phyloP scores from a whole-genome alignment of 352 stramenopile genomes.

The Peronospora destructor region DNA sequence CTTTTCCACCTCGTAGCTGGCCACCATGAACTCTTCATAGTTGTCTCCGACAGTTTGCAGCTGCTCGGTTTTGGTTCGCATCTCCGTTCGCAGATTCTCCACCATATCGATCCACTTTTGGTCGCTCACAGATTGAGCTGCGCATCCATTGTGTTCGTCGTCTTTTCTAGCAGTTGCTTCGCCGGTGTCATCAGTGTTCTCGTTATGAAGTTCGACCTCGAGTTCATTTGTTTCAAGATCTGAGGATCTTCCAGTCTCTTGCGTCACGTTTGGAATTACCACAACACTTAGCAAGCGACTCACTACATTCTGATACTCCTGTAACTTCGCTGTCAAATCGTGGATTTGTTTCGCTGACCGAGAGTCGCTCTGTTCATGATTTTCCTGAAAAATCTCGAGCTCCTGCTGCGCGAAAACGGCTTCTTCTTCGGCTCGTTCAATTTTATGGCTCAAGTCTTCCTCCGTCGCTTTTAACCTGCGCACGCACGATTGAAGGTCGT shows the following conservation, averaged over 20 bases:
- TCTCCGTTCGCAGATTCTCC: slow-evolving; percentile 48
- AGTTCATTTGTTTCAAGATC: not conserved
- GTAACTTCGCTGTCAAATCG: slow-evolving; percentile 4
- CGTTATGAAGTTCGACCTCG: not conserved
- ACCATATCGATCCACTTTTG: slow-evolving; percentile 35
- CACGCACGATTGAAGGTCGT: slow-evolving; percentile 53
- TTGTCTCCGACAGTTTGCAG: slow-evolving; percentile 5
- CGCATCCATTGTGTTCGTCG: not conserved
- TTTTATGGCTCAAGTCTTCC: slow-evolving; percentile 48
- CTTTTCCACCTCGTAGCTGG: slow-evolving; percentile 15
- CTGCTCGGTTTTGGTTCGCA: slow-evolving; percentile 48
- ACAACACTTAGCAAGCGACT: slow-evolving; percentile 3
- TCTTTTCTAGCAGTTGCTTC: not conserved
- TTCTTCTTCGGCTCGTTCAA: slow-evolving; percentile 64
- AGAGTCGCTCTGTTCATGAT: not conserved
- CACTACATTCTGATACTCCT: slow-evolving; percentile 10
- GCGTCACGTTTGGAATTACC: not conserved
- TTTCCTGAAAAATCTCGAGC: slow-evolving; percentile 3
- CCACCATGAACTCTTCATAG: slow-evolving; percentile 12
- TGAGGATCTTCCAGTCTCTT: not conserved
- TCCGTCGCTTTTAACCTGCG: slow-evolving; percentile 59
- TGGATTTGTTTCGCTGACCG: not conserved
- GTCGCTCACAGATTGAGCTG: not conserved
- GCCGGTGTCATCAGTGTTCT: not conserved
- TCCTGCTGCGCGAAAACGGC: slow-evolving; percentile 13